Evolutionary conservation across 495 filamentous ascomycete species (phyloP).

Genomic region (Letharia columbiana): DNA sequence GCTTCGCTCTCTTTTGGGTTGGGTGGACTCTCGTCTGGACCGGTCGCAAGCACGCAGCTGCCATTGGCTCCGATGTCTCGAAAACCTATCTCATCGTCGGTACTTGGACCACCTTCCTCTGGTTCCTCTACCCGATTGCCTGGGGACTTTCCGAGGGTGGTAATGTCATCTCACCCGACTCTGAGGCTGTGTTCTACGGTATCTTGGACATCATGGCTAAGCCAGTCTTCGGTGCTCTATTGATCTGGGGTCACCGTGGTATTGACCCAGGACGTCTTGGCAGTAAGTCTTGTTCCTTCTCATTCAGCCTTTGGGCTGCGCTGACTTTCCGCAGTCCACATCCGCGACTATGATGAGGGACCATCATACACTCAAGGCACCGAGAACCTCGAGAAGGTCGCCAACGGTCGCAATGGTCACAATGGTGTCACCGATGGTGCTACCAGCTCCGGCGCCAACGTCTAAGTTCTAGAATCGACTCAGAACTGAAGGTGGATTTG

Average conservation of each 20-base stretch:
- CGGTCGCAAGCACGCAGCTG: constrained; percentile 45
- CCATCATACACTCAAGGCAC: background rate
- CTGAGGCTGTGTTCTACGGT: constrained; percentile 61
- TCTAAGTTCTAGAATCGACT: background rate
- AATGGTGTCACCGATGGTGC: constrained; percentile 9
- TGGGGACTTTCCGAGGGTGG: constrained; percentile 62
- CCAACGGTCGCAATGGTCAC: background rate
- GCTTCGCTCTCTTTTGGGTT: constrained; percentile 42
- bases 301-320: background rate
- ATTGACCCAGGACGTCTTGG: constrained; percentile 45
- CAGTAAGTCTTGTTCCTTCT: constrained; percentile 22
- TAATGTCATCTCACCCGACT: constrained; percentile 55
- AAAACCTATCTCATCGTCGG: constrained; percentile 45
- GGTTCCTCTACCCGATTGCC: constrained; percentile 59
- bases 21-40: constrained; percentile 52
- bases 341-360: constrained; percentile 35
- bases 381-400: background rate
- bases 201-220: constrained; percentile 55
- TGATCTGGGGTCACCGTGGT: constrained; percentile 46
- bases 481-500: background rate
- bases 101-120: constrained; percentile 41
- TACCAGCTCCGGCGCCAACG: constrained; percentile 12
- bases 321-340: constrained; percentile 18
- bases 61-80: constrained; percentile 41
- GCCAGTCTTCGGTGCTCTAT: constrained; percentile 45